Percentiles rank a stretch among this genome's conserved stretches.
Evolutionary conservation across 352 stramenopile species (phyloP).

Genomic region (Phytophthora aleatoria): DNA sequence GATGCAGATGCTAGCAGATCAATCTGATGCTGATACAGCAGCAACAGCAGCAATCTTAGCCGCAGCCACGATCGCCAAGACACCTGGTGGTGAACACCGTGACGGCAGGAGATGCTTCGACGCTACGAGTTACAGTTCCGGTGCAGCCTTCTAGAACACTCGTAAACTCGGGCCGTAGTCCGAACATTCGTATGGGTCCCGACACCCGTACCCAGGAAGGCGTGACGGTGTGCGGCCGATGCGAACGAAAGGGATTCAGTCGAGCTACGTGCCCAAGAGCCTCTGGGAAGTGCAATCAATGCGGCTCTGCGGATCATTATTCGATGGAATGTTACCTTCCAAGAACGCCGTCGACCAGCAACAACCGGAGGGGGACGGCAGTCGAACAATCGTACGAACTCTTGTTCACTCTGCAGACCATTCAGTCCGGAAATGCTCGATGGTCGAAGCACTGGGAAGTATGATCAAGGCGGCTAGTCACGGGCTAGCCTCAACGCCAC

Average conservation of each 20-base stretch:
- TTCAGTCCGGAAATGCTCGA: too few species aligned
- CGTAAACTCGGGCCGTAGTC: too few species aligned
- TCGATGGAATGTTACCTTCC: conserved; percentile 1
- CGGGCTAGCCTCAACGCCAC: too few species aligned
- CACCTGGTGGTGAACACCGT: neutral
- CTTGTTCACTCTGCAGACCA: too few species aligned
- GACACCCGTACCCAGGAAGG: neutral
- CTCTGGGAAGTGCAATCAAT: neutral
- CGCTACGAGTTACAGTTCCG: too few species aligned
- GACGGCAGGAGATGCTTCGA: too few species aligned
- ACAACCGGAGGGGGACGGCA: neutral
- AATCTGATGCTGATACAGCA: conserved; percentile 1
- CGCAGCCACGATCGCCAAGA: neutral
- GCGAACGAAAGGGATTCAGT: neutral
- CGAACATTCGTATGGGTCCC: neutral
- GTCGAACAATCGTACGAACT: too few species aligned
- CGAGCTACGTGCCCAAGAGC: neutral
- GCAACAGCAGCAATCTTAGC: neutral
- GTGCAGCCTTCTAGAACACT: too few species aligned
- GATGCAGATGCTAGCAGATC: neutral
- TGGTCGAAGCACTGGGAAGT: too few species aligned
- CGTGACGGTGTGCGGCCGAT: conserved; percentile 1
- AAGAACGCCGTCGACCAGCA: neutral
- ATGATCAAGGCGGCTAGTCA: too few species aligned
- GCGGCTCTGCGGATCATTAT: neutral